A percentile compares a stretch with the other conserved stretches of the same genome.
These are phyloP conservation scores for Kitagawia praeruptora DNA, from an alignment of 129 eudicot genomes.

Conservation along the genomic window DNA sequence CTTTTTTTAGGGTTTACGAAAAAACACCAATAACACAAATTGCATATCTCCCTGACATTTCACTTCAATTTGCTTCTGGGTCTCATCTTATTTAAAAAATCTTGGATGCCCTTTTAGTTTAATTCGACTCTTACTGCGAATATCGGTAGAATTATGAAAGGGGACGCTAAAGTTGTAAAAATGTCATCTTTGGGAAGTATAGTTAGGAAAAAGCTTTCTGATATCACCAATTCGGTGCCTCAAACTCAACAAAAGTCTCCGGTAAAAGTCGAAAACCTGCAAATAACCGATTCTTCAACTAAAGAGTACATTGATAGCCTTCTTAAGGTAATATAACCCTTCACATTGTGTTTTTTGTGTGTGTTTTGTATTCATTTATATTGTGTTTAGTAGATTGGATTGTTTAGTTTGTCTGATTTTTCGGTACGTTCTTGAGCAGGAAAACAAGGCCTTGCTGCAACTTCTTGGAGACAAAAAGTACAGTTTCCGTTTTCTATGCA, in stretches of 20 bases:
- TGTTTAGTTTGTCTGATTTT: slow-evolving; percentile 9
- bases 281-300: slow-evolving; percentile 18
- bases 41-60: neutral
- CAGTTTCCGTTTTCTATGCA: neutral
- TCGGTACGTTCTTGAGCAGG: slow-evolving; percentile 37
- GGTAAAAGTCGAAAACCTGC: slow-evolving; percentile 18
- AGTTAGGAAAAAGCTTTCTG: slow-evolving; percentile 60
- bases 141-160: neutral
- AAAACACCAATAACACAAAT: neutral
- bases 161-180: slow-evolving; percentile 35
- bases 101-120: neutral
- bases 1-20: neutral
- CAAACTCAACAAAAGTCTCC: slow-evolving; percentile 51
- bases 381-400: neutral
- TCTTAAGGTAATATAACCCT: slow-evolving; percentile 30
- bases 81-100: neutral
- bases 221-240: slow-evolving; percentile 54
- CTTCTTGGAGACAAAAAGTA: slow-evolving; percentile 68
- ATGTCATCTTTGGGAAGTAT: slow-evolving; percentile 56
- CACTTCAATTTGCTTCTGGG: neutral
- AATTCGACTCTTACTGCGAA: neutral
- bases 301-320: slow-evolving; percentile 51
- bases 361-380: neutral
- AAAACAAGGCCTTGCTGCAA: slow-evolving; percentile 51
- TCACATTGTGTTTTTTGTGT: neutral